Percentiles rank a stretch among this genome's conserved stretches.
phyloP scores from a whole-genome alignment of 768 basidiomycete species.

The Fomitopsis pulvina region DNA sequence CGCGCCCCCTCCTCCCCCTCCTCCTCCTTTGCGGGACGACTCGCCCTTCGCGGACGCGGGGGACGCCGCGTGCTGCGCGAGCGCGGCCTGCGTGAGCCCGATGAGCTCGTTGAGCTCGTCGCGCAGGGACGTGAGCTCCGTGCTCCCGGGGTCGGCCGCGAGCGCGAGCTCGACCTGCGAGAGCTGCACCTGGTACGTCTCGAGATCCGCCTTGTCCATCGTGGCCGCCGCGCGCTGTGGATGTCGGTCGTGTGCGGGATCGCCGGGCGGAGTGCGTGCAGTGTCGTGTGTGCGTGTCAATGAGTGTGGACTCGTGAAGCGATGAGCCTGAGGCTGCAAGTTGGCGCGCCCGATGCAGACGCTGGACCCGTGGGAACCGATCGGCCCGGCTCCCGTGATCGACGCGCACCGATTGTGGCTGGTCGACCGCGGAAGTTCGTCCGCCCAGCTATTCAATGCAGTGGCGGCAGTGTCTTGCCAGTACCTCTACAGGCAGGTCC shows the following conservation, averaged over 20 bases:
- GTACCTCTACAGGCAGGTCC: no score
- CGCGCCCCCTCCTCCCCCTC: no score
- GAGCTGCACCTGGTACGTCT: constrained; percentile 86
- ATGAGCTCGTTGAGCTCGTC: constrained; percentile 82
- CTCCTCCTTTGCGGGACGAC: constrained; percentile 51
- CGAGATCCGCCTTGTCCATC: constrained; percentile 69
- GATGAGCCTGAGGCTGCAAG: no score
- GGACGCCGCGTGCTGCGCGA: constrained; percentile 59
- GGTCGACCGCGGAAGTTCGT: no score
- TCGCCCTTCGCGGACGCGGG: constrained; percentile 56
- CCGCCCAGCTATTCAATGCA: no score
- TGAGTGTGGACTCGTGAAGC: no score
- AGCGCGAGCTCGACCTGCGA: constrained; percentile 84
- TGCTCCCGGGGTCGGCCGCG: constrained; percentile 64
- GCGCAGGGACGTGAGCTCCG: constrained; percentile 65
- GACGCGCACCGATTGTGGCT: no score
- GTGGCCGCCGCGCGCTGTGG: neutral
- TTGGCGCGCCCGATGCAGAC: no score
- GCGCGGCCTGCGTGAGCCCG: constrained; percentile 64
- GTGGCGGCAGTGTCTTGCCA: no score
- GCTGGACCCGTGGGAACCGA: no score
- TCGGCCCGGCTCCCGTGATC: no score
- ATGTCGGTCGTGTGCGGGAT: neutral
- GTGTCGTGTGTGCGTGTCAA: no score
- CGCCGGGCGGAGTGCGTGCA: neutral